These are phyloP conservation scores for Orbilia ellipsospora DNA, from an alignment of 2,329 filamentous ascomycete species.

Conservation along the genomic window DNA sequence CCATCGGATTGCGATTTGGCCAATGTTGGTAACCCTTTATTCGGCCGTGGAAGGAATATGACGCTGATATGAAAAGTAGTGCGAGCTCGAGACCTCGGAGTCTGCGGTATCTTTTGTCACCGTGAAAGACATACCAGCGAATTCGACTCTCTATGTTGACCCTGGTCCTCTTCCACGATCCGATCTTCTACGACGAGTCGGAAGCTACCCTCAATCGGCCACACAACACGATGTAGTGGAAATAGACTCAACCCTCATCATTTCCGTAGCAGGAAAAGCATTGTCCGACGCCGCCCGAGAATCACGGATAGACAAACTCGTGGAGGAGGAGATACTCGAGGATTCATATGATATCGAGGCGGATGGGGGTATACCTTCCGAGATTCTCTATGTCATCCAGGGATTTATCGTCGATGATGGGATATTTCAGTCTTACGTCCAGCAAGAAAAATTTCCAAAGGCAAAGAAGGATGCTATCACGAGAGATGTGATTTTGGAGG, in stretches of 20 bases:
- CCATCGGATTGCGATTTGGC: constrained; percentile 86
- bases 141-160: constrained; percentile 86
- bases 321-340: constrained; percentile 69
- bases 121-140: constrained; percentile 74
- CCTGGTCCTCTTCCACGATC: constrained; percentile 86
- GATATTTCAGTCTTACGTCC: constrained; percentile 32
- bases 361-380: constrained; percentile 60
- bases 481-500: constrained; percentile 60
- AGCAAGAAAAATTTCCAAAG: constrained; percentile 44
- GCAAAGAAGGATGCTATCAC: constrained; percentile 48
- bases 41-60: constrained; percentile 8
- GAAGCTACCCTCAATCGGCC: constrained; percentile 84
- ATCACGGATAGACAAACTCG: constrained; percentile 62
- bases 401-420: constrained; percentile 38
- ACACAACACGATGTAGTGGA: constrained; percentile 84
- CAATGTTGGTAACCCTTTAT: constrained; percentile 69
- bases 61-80: constrained; percentile 32
- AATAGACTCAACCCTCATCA: constrained; percentile 72
- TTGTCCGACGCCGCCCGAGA: constrained; percentile 62
- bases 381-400: constrained; percentile 45
- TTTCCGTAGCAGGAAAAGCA: constrained; percentile 57
- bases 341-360: constrained; percentile 76
- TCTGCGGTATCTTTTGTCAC: constrained; percentile 75
- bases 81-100: constrained; percentile 63
- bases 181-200: constrained; percentile 84